These are phyloP conservation scores for Verticillium isaacii DNA, from an alignment of 2,329 filamentous ascomycete species.

Conservation along the genomic window DNA sequence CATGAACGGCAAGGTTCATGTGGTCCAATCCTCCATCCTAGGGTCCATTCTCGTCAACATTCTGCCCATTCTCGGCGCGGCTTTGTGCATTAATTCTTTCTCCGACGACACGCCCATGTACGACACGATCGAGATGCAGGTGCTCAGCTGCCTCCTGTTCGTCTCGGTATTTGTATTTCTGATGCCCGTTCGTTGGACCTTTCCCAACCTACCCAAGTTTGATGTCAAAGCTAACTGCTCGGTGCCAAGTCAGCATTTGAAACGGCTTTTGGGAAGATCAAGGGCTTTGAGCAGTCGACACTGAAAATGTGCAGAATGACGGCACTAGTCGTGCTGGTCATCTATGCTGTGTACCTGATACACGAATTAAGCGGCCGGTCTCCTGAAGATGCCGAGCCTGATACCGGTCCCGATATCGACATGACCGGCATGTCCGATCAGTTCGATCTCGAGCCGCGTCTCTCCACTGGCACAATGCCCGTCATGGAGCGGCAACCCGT, in stretches of 20 bases:
- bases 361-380: slow-evolving; percentile 57
- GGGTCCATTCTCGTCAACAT: slow-evolving; percentile 74
- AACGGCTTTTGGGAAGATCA: no score
- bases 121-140: slow-evolving; percentile 20
- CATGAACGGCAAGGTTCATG: slow-evolving; percentile 59
- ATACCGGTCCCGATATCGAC: no score
- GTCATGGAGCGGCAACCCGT: background rate
- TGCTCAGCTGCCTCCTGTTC: slow-evolving; percentile 28
- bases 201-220: background rate
- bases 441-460: slow-evolving; percentile 27
- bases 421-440: no score
- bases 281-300: slow-evolving; percentile 27
- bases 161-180: slow-evolving; percentile 33
- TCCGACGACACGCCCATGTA: slow-evolving; percentile 59
- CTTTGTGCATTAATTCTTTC: slow-evolving; percentile 65
- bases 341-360: slow-evolving; percentile 68
- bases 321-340: slow-evolving; percentile 66
- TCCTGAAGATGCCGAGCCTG: no score
- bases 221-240: no score
- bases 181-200: slow-evolving; percentile 21
- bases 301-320: slow-evolving; percentile 73
- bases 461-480: background rate
- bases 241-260: no score
- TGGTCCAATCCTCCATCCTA: slow-evolving; percentile 71
- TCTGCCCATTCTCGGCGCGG: slow-evolving; percentile 70